Base-by-base conservation (phyloP, 345 rosid genomes). In the Erodium maritimum region DNA sequence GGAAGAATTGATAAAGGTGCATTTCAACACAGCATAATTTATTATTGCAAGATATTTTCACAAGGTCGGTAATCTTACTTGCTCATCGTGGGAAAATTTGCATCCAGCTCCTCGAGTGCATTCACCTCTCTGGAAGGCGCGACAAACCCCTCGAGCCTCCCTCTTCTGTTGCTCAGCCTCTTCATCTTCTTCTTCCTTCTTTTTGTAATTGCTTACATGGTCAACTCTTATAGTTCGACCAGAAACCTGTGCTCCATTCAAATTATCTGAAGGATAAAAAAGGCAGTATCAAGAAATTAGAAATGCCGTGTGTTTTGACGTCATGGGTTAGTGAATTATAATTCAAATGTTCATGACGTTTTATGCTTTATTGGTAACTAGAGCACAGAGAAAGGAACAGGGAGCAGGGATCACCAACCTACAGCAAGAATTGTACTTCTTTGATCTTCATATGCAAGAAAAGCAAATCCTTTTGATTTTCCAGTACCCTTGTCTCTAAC, bases 361-460 rank as follows among this genome's bases (percentile, higher is more conserved):
- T 42, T 11, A 42, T 7, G 14, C 17, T 29, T 29, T 14, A 10
- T 42, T 12, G n/a, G 7, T 5, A 10, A 55, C 22, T 21, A 21
- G 46, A 0, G 19, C 45, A 55, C 9, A 6, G 48, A 21, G 23
- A 2, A 17, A 57, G 52, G 20, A 62, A 60, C 61, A 53, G 33
- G 51, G 68, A 56, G 29, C 37, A 29, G 37, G 37, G 37, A 29
- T 6, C 37, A 71, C 88, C 57, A 58, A 89, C 98, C 99, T 71
- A 85, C 99, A 67, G 95, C 96, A 66, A 88, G 88, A 65, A 56
- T 75, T 16, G 99, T 89, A 62, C 96, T 91, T 64, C 99, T 71
- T 54, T 93, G 99, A 85, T 93, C 95, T 72, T 93, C 99, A 20
- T 83, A 89, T 0, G 99, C 96, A 71, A 88, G 13, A 76, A 84